These are phyloP conservation scores for Boletus mariae DNA, from an alignment of 1,284 basidiomycete genomes.

Conservation along the genomic window DNA sequence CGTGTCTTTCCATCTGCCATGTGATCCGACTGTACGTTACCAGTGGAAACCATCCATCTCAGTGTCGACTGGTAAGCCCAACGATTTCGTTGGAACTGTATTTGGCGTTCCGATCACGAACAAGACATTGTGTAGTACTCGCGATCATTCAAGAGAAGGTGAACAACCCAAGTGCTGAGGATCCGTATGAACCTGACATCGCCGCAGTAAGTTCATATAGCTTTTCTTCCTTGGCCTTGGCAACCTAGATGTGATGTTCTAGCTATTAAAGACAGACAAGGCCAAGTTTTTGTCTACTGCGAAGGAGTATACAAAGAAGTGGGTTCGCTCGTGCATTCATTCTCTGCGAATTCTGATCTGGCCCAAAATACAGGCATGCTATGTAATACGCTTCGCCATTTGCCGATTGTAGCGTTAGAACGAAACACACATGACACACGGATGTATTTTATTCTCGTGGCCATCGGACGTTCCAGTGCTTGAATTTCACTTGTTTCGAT, in stretches of 20 bases:
- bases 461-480: background rate
- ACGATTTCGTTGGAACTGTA: background rate
- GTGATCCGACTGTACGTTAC: constrained; percentile 7
- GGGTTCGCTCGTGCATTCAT: constrained; percentile 19
- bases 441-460: constrained; percentile 2
- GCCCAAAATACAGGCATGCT: constrained; percentile 19
- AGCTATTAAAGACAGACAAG: constrained; percentile 74
- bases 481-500: constrained; percentile 13
- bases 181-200: constrained; percentile 85
- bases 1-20: background rate
- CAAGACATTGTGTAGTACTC: constrained; percentile 52
- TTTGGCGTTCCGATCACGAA: constrained; percentile 4
- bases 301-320: constrained; percentile 83
- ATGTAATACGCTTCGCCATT: constrained; percentile 14
- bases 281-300: constrained; percentile 67
- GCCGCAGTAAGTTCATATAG: constrained; percentile 52
- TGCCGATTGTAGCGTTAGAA: constrained; percentile 14
- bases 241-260: constrained; percentile 3
- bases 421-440: background rate
- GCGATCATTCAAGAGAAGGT: constrained; percentile 80
- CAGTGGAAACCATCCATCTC: constrained; percentile 91
- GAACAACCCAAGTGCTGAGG: constrained; percentile 85
- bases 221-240: background rate
- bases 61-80: constrained; percentile 61
- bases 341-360: constrained; percentile 8